Evolutionary conservation across 1,284 basidiomycete species (phyloP), one percentile per base, ranked within the genome.

Genomic region (Paramarasmius palmivorus): DNA sequence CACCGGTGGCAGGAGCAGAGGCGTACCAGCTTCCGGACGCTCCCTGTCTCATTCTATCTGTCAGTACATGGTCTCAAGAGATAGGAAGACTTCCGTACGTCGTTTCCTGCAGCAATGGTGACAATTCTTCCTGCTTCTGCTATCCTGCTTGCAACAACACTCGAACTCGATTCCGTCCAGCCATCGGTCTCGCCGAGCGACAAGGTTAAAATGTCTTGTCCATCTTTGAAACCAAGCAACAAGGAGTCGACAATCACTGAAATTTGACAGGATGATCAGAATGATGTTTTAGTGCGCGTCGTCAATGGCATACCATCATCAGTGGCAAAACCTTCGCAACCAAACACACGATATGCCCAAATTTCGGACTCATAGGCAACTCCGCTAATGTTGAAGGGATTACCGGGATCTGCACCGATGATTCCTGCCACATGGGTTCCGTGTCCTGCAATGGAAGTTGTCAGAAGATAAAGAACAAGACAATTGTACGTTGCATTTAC

Each of bases 351-450:
- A 63, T 82, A 82, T 1, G 73, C 60, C 5, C 69, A 67, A 39
- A 81, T 62, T 5, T 73, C 73, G 1, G 78, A 73, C 5, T 73
- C 68, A 57, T 70, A 78, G 9, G 80, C 79, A 32, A 81, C 79
- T 49, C 79, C 80, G 53, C 73, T 76, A 57, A 81, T 78, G 62
- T 79, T 78, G 69, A 79, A 83, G n/a, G 63, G 59, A 61, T 85
- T 86, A 26, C 65, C 73, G 2, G 81, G 79, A 56, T 82, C 69
- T 26, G 82, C 82, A 15, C 77, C 84, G 48, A 90, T 81, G 59
- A 86, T 85, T 49, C 86, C 85, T 45, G 79, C 78, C 29, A 86
- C 81, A 63, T 86, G 80, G 1, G 86, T 84, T 14, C 85, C 83
- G 60, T 86, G 83, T 3, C 79, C 69, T 68, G 17, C 34, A 54